These are phyloP conservation scores for Ogataea sp. DNA, from an alignment of 805 yeast species.

Conservation along the genomic window DNA sequence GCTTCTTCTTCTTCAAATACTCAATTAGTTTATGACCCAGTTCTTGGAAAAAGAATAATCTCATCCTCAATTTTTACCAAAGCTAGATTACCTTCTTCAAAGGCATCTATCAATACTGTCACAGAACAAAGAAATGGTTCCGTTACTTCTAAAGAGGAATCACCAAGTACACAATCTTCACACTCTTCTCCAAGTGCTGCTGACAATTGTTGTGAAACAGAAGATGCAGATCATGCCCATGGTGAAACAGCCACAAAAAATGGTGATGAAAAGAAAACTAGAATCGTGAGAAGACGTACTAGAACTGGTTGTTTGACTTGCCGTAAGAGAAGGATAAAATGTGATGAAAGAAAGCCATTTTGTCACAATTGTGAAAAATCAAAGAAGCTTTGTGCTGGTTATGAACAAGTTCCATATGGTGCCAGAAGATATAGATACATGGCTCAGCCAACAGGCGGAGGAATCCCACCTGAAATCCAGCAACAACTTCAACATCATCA, in stretches of 20 bases:
- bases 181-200: too few species aligned
- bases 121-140: not conserved
- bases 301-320: constrained; percentile 74
- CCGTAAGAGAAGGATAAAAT: constrained; percentile 61
- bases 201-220: not conserved
- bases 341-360: constrained; percentile 66
- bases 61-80: not conserved
- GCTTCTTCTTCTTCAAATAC: too few species aligned
- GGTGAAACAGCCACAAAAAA: too few species aligned
- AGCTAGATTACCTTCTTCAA: too few species aligned
- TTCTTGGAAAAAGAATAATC: not conserved
- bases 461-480: too few species aligned
- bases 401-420: constrained; percentile 34
- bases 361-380: constrained; percentile 63
- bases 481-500: not conserved
- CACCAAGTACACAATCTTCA: not conserved
- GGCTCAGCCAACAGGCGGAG: constrained; percentile 13
- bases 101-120: not conserved
- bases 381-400: constrained; percentile 61
- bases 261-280: constrained; percentile 1
- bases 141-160: not conserved
- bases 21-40: not conserved
- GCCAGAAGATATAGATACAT: constrained; percentile 19
- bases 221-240: not conserved
- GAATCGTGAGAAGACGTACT: constrained; percentile 52